These are phyloP conservation scores for Populus alba DNA, from an alignment of 345 rosid species.

Conservation along the genomic window DNA sequence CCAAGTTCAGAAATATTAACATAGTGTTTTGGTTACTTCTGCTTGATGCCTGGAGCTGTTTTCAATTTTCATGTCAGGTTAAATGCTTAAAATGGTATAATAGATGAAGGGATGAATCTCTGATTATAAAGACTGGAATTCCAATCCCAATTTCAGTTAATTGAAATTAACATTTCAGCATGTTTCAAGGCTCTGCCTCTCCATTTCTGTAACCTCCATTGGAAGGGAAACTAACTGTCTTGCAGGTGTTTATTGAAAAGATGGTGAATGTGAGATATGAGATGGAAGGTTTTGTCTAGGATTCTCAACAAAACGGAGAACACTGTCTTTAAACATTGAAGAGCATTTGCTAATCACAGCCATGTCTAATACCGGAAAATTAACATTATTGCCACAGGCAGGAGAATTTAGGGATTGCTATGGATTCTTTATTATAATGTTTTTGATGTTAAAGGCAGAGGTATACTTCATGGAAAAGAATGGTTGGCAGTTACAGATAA, in stretches of 20 bases:
- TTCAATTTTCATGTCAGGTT: background rate
- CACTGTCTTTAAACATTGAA: background rate
- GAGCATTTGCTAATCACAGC: background rate
- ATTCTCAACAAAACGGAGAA: background rate
- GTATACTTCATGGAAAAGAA: background rate
- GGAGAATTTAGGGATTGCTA: background rate
- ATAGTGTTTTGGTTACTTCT: background rate
- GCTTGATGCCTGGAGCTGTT: background rate
- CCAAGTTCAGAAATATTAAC: background rate
- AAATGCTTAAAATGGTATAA: background rate
- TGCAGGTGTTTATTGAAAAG: background rate
- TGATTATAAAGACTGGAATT: no score
- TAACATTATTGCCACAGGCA: background rate
- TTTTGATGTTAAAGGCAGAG: background rate
- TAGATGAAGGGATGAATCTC: background rate
- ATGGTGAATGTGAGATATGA: background rate
- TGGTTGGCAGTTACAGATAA: background rate
- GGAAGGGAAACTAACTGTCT: background rate
- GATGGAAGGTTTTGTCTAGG: background rate
- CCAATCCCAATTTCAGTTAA: no score
- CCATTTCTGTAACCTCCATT: background rate
- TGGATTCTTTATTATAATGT: background rate
- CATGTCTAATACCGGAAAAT: background rate
- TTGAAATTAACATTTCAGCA: background rate
- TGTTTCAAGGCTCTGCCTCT: background rate